Conservation (phyloP, 495 filamentous ascomycete species). For the Tuber umbilicatum region DNA sequence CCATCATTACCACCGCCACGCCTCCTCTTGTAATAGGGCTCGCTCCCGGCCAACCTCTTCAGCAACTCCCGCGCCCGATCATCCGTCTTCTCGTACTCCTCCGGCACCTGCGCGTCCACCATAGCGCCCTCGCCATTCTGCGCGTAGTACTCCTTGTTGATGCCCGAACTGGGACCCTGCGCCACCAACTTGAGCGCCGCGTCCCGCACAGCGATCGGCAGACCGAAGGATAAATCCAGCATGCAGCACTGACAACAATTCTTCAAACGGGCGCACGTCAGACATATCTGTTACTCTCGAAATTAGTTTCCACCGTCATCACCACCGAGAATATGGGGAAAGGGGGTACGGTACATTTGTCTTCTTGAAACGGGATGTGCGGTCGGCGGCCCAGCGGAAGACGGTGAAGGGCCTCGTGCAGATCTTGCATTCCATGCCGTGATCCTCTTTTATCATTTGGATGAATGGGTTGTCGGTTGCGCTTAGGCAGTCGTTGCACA, state of each 20-base stretch:
- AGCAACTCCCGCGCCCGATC: slow-evolving; percentile 89
- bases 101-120: slow-evolving; percentile 76
- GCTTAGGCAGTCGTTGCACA: slow-evolving; percentile 64
- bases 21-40: slow-evolving; percentile 83
- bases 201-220: slow-evolving; percentile 88
- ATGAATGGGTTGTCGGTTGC: slow-evolving; percentile 89
- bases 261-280: slow-evolving; percentile 70
- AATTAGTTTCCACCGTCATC: too few species aligned
- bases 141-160: slow-evolving; percentile 95
- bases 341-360: slow-evolving; percentile 46
- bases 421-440: slow-evolving; percentile 73
- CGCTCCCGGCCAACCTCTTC: slow-evolving; percentile 75
- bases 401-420: slow-evolving; percentile 95
- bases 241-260: slow-evolving; percentile 98
- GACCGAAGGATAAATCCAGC: slow-evolving; percentile 89
- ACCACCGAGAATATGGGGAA: too few species aligned
- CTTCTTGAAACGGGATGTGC: slow-evolving; percentile 63
- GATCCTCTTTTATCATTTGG: slow-evolving; percentile 95
- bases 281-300: slow-evolving; percentile 58
- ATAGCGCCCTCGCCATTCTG: slow-evolving; percentile 94
- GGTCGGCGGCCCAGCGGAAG: slow-evolving; percentile 86
- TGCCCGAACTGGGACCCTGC: slow-evolving; percentile 77
- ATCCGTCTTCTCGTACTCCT: slow-evolving; percentile 93
- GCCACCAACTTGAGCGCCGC: slow-evolving; percentile 97
- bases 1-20: slow-evolving; percentile 50